phyloP scores from a whole-genome alignment of 805 yeast genomes.

The Schizosaccharomyces octosporus region DNA sequence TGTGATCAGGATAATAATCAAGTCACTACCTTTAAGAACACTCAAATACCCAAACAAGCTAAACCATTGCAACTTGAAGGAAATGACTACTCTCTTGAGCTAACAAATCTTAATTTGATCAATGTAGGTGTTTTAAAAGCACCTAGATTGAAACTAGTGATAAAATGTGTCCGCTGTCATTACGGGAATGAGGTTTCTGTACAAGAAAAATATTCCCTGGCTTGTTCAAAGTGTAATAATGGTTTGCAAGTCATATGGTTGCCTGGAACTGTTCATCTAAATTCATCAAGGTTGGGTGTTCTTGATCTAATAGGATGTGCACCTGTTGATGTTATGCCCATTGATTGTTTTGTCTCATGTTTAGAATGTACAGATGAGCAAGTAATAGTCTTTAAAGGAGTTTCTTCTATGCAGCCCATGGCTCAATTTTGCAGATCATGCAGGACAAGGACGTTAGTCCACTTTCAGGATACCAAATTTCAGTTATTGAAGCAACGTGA shows the following conservation, averaged over 20 bases:
- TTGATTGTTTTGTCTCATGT: conserved; percentile 17
- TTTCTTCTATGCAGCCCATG: conserved; percentile 6
- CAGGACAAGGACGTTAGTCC: conserved; percentile 15
- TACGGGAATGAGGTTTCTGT: neutral
- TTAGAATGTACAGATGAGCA: conserved; percentile 12
- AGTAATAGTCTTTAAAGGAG: conserved; percentile 9
- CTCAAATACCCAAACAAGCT: neutral
- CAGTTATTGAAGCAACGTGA: conserved; percentile 5
- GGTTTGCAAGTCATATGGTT: neutral
- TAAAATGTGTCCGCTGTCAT: neutral
- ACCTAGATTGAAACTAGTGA: neutral
- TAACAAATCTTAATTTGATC: neutral
- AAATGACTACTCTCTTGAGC: neutral
- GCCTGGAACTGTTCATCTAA: neutral
- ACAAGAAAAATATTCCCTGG: neutral
- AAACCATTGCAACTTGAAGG: neutral
- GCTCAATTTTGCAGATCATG: conserved; percentile 16
- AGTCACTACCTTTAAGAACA: neutral
- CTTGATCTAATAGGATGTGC: conserved; percentile 18
- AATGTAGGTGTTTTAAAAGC: neutral
- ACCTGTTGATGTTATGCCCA: conserved; percentile 16
- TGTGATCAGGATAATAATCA: neutral
- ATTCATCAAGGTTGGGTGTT: conserved; percentile 11
- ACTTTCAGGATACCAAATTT: conserved; percentile 14
- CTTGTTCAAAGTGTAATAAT: neutral